Percentiles rank a stretch among this genome's conserved stretches.
These are phyloP conservation scores for Ophiostoma australiae DNA, from an alignment of 2,329 filamentous ascomycete genomes.

Conservation along the genomic window DNA sequence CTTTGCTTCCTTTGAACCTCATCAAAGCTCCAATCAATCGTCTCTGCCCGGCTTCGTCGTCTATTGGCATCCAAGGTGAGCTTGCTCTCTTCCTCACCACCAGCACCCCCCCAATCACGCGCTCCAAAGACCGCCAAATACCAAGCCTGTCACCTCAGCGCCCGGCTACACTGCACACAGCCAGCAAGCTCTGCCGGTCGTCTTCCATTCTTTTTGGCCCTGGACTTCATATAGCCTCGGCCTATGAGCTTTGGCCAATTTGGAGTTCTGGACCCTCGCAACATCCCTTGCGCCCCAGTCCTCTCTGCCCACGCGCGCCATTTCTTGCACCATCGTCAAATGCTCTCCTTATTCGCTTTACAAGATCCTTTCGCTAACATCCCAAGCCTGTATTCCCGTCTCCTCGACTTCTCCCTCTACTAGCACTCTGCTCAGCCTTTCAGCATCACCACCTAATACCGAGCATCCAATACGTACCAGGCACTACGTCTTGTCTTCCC, in stretches of 20 bases:
- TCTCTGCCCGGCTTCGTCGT: background rate
- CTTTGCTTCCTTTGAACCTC: background rate
- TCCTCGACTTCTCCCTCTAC: background rate
- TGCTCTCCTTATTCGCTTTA: background rate
- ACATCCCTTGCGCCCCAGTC: background rate
- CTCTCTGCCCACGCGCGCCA: background rate
- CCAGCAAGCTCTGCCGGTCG: background rate
- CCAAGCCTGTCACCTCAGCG: background rate
- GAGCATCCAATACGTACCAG: background rate
- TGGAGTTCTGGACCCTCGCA: background rate
- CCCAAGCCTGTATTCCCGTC: background rate
- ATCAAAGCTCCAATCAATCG: background rate
- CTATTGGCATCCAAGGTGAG: background rate
- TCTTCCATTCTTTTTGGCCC: background rate
- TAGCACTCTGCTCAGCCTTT: background rate
- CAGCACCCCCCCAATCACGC: background rate
- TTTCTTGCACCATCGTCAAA: background rate
- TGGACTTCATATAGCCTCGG: background rate
- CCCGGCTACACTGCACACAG: background rate
- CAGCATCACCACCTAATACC: background rate
- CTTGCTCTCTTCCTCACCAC: background rate
- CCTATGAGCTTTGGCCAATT: background rate
- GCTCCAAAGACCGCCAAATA: background rate
- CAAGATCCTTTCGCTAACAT: background rate
- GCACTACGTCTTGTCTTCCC: background rate